Base-by-base conservation (phyloP, 106 monocot species). In the Dendrobium catenatum region DNA sequence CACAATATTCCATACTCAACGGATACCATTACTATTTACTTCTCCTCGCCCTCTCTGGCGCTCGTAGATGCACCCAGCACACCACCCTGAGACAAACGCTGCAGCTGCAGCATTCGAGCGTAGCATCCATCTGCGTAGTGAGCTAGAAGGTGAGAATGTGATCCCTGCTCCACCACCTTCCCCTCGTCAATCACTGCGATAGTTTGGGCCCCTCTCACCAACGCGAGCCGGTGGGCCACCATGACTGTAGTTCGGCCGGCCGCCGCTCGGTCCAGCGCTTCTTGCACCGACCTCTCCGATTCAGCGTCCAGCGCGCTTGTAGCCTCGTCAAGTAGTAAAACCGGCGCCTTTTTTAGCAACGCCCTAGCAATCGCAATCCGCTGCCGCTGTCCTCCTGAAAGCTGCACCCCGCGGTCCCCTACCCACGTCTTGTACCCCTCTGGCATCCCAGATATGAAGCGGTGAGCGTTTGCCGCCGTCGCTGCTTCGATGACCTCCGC, bases 121-220 rank as follows among this genome's bases (percentile, higher is more conserved):
- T 97, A 97, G 55, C 86, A 86, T 1, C 97, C 97, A 6, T 97
- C 94, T 1, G 97, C 88, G 51, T 80, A 72, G 58, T 94, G 92
- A 41, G 80, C 91, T 0, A 98, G 83, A 56, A 98, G 75, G 78
- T 98, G 98, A 16, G 89, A 85, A 76, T 98, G 98, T 0, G 98
- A 98, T 1, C 98, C 98, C 77, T 95, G 93, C 82, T 98, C 98
- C 78, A 93, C 91, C 67, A 98, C 94, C 88, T 92, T 94, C 82
- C 95, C 98, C 49, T 98, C 98, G 15, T 98, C 98, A n/a, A 98
- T 85, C 20, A 98, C 98, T 5, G 98, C 95, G 22, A 98, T 93
- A 0, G 80, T 64, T 67, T 95, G 83, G 1, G 98, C 98, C 16
- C 87, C 87, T 66, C 94, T 80, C 29, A 95, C 86, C n/a, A 94